Evolutionary conservation across 1,284 basidiomycete genomes (phyloP).

Genomic region (Flammula alnicola): DNA sequence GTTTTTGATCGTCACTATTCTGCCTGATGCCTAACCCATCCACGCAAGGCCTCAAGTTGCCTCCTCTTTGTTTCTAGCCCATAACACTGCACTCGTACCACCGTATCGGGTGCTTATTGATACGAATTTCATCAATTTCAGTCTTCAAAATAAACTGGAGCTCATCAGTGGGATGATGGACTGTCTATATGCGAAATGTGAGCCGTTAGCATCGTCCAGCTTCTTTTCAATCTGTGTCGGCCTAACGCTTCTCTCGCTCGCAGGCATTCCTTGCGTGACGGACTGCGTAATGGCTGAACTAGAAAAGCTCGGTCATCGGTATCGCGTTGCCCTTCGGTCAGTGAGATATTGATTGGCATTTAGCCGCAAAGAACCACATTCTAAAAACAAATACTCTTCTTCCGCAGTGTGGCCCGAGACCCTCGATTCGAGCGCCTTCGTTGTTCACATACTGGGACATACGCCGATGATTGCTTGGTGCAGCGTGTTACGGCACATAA

Average conservation of each 20-base stretch:
- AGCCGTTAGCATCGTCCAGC: conserved; percentile 33
- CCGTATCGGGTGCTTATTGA: conserved; percentile 98
- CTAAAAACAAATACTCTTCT: conserved; percentile 13
- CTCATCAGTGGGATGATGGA: conserved; percentile 99
- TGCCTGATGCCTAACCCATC: too few species aligned
- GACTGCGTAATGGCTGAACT: conserved; percentile 98
- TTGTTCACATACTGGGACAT: conserved; percentile 94
- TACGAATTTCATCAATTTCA: conserved; percentile 99
- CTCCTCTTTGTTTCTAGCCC: conserved; percentile 92
- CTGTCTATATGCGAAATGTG: conserved; percentile 98
- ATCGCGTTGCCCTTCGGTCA: conserved; percentile 91
- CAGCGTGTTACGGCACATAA: conserved; percentile 94
- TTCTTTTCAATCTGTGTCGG: conserved; percentile 4
- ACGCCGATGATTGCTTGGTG: conserved; percentile 98
- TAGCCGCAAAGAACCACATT: not conserved
- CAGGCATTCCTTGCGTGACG: conserved; percentile 97
- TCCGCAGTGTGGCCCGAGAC: conserved; percentile 88
- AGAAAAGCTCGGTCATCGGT: conserved; percentile 96
- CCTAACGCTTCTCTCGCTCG: not conserved
- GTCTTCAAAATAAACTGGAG: conserved; percentile 97
- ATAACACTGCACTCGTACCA: conserved; percentile 95
- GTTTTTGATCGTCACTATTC: conserved; percentile 31
- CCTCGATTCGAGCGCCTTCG: conserved; percentile 93
- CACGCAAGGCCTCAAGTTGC: conserved; percentile 81
- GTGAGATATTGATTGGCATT: conserved; percentile 25